Conservation (phyloP, 2,329 filamentous ascomycete genomes). For the Aureobasidium sp. region DNA sequence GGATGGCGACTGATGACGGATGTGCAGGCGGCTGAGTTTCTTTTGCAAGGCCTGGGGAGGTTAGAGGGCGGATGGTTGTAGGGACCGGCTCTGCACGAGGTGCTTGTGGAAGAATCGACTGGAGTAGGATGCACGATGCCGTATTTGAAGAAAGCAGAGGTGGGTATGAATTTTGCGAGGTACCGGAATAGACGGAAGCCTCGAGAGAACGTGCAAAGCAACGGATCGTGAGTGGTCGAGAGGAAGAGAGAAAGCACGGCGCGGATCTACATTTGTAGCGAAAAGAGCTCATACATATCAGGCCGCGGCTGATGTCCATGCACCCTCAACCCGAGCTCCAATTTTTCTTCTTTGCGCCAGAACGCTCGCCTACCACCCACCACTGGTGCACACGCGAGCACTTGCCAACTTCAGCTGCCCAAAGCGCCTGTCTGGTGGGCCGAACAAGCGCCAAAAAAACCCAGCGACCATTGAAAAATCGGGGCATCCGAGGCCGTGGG, state of each 20-base stretch:
- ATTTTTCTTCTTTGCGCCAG: slow-evolving; percentile 2
- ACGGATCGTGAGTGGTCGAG: slow-evolving; percentile 6
- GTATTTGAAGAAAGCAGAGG: background rate
- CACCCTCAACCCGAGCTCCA: slow-evolving; percentile 1
- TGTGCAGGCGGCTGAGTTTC: background rate
- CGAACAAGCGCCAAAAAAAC: slow-evolving; percentile 9
- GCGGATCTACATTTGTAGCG: slow-evolving; percentile 5
- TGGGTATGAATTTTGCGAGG: background rate
- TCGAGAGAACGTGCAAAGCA: slow-evolving; percentile 9
- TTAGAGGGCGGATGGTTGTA: background rate
- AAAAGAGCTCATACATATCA: background rate
- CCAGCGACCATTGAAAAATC: background rate
- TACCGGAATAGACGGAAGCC: slow-evolving; percentile 6
- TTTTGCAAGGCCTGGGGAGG: background rate
- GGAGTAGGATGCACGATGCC: slow-evolving; percentile 9
- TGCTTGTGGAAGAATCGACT: slow-evolving; percentile 6
- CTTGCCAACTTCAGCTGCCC: slow-evolving; percentile 2
- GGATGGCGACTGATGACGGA: slow-evolving; percentile 3
- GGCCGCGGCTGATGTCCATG: background rate
- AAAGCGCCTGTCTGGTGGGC: slow-evolving; percentile 4
- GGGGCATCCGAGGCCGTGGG: background rate
- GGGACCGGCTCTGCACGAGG: background rate
- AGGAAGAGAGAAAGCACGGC: background rate
- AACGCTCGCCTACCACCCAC: background rate
- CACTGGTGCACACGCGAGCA: slow-evolving; percentile 4